These are phyloP conservation scores for Fusarium devonianum DNA, from an alignment of 2,329 filamentous ascomycete genomes.

Conservation along the genomic window DNA sequence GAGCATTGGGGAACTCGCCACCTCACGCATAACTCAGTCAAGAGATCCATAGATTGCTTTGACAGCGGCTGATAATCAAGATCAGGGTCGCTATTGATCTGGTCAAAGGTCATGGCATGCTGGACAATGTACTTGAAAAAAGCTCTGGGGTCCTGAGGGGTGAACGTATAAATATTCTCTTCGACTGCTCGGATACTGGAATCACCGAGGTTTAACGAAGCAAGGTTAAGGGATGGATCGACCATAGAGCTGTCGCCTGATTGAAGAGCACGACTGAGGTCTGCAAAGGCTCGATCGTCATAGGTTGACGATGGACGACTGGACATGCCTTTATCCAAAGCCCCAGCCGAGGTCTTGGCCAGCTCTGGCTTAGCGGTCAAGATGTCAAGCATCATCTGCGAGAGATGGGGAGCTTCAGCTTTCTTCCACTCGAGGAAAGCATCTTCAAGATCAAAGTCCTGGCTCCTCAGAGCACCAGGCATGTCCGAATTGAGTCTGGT, in stretches of 20 bases:
- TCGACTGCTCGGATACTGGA: conserved; percentile 62
- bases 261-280: conserved; percentile 60
- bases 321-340: conserved; percentile 64
- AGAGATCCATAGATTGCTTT: conserved; percentile 79
- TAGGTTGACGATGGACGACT: conserved; percentile 57
- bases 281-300: conserved; percentile 61
- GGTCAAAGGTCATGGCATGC: conserved; percentile 74
- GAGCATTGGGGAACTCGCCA: conserved; percentile 91
- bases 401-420: conserved; percentile 84
- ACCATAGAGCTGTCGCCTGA: conserved; percentile 54
- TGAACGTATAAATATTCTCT: conserved; percentile 82
- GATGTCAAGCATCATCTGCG: conserved; percentile 92
- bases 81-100: conserved; percentile 61
- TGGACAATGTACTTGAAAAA: conserved; percentile 85
- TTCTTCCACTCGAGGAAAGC: conserved; percentile 91
- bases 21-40: conserved; percentile 83
- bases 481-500: conserved; percentile 84
- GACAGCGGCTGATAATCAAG: conserved; percentile 67
- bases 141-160: conserved; percentile 81
- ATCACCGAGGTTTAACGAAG: conserved; percentile 68
- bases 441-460: conserved; percentile 91
- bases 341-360: conserved; percentile 74
- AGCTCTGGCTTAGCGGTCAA: conserved; percentile 85
- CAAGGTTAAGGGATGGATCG: conserved; percentile 74
- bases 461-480: conserved; percentile 75